Conservation (phyloP, 2,329 filamentous ascomycete species). For the Penicillium freii region DNA sequence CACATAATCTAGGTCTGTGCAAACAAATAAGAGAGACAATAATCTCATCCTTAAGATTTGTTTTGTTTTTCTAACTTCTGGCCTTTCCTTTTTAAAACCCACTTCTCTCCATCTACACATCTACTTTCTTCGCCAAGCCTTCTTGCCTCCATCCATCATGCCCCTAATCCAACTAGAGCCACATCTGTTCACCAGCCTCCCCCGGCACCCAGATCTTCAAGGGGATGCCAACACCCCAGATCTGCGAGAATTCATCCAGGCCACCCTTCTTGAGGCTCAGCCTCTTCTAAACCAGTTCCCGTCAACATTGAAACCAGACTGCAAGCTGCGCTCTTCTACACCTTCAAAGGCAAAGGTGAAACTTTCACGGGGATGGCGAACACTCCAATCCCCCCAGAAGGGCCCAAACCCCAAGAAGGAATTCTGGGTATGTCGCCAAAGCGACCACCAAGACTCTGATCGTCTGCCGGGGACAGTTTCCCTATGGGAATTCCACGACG, state of each 20-base stretch:
- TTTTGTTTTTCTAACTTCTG: background rate
- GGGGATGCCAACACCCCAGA: constrained; percentile 4
- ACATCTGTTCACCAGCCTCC: constrained; percentile 30
- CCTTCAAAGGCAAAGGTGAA: constrained; percentile 33
- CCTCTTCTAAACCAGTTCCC: constrained; percentile 30
- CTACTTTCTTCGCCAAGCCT: background rate
- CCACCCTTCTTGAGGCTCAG: constrained; percentile 30
- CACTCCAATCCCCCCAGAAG: background rate
- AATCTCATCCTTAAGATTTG: background rate
- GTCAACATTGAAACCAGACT: constrained; percentile 26
- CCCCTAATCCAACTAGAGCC: constrained; percentile 28
- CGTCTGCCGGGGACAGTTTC: constrained; percentile 34
- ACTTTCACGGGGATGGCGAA: constrained; percentile 23
- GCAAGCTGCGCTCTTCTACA: constrained; percentile 28
- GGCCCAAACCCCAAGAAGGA: constrained; percentile 21
- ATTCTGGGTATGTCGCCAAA: constrained; percentile 44
- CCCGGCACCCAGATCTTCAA: constrained; percentile 30
- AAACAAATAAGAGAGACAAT: background rate
- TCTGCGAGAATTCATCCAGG: constrained; percentile 22
- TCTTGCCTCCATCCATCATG: constrained; percentile 11
- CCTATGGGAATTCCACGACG: constrained; percentile 40
- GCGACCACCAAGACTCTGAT: constrained; percentile 32
- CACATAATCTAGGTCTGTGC: background rate
- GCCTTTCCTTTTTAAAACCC: background rate
- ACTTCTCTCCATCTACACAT: background rate